These are phyloP conservation scores for Berberis vulgaris DNA, from an alignment of 164 flowering plant species.

Conservation along the genomic window DNA sequence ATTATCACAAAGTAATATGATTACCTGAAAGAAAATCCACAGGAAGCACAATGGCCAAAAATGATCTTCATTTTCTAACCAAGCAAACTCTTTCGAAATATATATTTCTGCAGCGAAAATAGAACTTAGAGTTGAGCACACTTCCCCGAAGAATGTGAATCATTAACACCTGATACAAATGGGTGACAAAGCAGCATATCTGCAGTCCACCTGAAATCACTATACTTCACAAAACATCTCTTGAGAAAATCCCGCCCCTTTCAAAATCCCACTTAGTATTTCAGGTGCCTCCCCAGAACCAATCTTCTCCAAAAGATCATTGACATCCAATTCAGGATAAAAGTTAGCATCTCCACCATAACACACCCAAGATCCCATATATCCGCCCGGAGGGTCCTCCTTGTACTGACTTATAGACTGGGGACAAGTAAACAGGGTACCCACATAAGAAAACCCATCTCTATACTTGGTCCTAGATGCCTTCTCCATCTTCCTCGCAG, in stretches of 20 bases:
- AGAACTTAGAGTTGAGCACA: no score
- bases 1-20: no score
- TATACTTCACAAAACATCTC: slow-evolving; percentile 1
- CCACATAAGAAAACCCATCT: not conserved
- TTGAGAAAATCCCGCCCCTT: slow-evolving; percentile 4
- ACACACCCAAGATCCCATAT: slow-evolving; percentile 10
- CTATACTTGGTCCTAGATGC: not conserved
- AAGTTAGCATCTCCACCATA: not conserved
- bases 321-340: not conserved
- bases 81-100: no score
- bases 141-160: not conserved
- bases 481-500: not conserved
- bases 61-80: no score
- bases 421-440: slow-evolving; percentile 6
- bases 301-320: slow-evolving; percentile 1
- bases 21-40: no score
- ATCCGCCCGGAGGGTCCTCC: slow-evolving; percentile 1
- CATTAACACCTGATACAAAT: not conserved
- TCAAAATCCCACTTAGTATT: not conserved
- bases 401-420: not conserved
- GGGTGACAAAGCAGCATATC: slow-evolving; percentile 5
- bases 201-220: slow-evolving; percentile 6
- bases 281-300: not conserved
- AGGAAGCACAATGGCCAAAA: no score
- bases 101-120: no score